A percentile compares a stretch with the other conserved stretches of the same genome.
Conservation (phyloP, 192 early-diverging fungal genomes). For the Coemansia erecta region DNA sequence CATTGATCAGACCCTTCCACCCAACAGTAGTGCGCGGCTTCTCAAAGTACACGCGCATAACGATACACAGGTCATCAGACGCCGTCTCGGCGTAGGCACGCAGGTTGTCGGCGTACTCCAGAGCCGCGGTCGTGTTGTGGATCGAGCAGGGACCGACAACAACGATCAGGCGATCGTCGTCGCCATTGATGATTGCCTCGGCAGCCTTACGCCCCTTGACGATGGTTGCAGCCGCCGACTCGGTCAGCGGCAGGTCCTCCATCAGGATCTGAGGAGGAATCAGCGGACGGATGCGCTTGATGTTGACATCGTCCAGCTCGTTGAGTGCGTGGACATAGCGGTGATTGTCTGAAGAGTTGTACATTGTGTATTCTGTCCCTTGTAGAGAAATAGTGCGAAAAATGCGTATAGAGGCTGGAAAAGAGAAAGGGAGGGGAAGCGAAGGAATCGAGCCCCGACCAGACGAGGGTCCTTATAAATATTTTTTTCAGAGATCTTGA, state of each 20-base stretch:
- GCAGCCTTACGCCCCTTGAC: constrained; percentile 62
- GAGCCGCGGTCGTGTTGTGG: constrained; percentile 73
- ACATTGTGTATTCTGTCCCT: neutral
- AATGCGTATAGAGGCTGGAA: neutral
- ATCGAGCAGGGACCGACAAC: constrained; percentile 87
- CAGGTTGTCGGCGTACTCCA: constrained; percentile 70
- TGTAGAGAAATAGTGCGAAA: too few relatives aligned
- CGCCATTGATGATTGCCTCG: constrained; percentile 66
- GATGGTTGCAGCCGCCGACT: constrained; percentile 73
- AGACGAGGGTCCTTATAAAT: constrained; percentile 2
- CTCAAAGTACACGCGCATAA: constrained; percentile 88
- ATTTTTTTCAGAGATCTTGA: too few relatives aligned
- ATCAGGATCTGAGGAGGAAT: constrained; percentile 92
- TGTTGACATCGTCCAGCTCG: constrained; percentile 90
- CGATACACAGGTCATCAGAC: constrained; percentile 63
- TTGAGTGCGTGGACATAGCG: constrained; percentile 68
- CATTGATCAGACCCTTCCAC: constrained; percentile 94
- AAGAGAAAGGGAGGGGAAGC: neutral
- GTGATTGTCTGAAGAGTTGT: constrained; percentile 18
- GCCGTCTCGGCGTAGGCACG: constrained; percentile 58
- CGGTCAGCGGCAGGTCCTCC: constrained; percentile 81
- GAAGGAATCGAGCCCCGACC: constrained; percentile 3
- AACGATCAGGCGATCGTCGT: constrained; percentile 77
- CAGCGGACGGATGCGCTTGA: constrained; percentile 73
- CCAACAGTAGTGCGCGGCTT: constrained; percentile 83